Evolutionary conservation across 495 filamentous ascomycete genomes (phyloP).

Genomic region (Aspergillus taichungensis): DNA sequence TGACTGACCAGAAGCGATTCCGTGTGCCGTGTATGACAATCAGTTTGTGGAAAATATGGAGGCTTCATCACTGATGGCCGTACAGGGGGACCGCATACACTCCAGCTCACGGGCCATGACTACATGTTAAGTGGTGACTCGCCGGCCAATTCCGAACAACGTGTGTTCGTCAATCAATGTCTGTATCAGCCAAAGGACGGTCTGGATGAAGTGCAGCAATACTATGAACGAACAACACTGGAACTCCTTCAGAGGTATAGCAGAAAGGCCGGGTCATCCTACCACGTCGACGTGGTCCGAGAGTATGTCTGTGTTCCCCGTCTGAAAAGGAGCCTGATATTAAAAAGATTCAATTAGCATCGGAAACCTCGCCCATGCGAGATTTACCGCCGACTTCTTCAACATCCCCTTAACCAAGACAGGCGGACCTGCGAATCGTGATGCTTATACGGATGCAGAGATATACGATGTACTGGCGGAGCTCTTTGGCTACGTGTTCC

Average conservation of each 20-base stretch:
- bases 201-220: constrained; percentile 18
- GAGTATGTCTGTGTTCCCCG: constrained; percentile 24
- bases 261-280: constrained; percentile 32
- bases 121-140: constrained; percentile 49
- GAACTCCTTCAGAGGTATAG: constrained; percentile 46
- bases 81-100: constrained; percentile 1
- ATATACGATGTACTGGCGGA: constrained; percentile 53
- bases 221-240: constrained; percentile 42
- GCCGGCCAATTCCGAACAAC: constrained; percentile 20
- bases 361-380: constrained; percentile 49
- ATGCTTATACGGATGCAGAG: constrained; percentile 48
- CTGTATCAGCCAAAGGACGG: neutral
- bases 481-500: constrained; percentile 39
- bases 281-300: constrained; percentile 54
- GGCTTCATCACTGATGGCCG: constrained; percentile 24
- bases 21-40: constrained; percentile 1
- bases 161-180: neutral
- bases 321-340: neutral
- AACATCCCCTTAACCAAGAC: constrained; percentile 49
- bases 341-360: constrained; percentile 17
- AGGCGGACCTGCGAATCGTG: constrained; percentile 48
- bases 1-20: constrained; percentile 6
- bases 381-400: constrained; percentile 54
- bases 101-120: constrained; percentile 34
- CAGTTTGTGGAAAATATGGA: neutral